Base-by-base conservation (phyloP, 306 rosid species). In the Gillenia trifoliata region DNA sequence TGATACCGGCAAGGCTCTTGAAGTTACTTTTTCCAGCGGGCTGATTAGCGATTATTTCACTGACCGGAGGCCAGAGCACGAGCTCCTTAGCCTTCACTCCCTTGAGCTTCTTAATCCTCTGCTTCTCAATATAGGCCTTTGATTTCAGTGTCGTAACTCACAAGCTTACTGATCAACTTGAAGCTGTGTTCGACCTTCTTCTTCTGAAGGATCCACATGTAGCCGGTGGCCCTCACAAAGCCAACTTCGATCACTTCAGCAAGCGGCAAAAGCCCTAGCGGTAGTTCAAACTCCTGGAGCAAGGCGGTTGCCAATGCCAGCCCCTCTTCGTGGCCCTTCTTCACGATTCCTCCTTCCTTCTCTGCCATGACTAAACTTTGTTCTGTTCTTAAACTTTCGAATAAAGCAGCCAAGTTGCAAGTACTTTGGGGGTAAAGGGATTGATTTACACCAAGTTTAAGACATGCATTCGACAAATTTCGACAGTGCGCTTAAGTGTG, bases 1-100 rank as follows among this genome's bases (percentile, higher is more conserved):
- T 93, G 78, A 91, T 87, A 8, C 96, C 97, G 15, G 92, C 98
- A 13, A 89, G 85, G 81, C 98, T 88, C 86, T 93, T 93, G 90
- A 91, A 93, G 47, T 89, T 86, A n/a, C 91, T 84, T 76, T 91
- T 93, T 9, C 89, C 85, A 0, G 89, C 78, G 0, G 92, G 81
- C 0, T 86, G 90, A 38, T 85, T 88, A 6, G 77, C 81, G 1
- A 59, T 69, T 55, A 90, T 90, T 81, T 93, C 98, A 43, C 85
- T 88, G 68, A 90, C 97, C 0, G 98, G 97, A 0, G 93, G 96
- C 98, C 98, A 93, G 0, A 93, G 70, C 93, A 90, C 81, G 22
- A 93, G 87, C 82, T 90, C 97, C 75, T 90, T 93, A 3, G 97
- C 98, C 75, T 91, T 89, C 73, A 90, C 93, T 8, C 93, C 97